Conservation (phyloP, 108 stramenopile genomes). For the Schizochytrium sp. region DNA sequence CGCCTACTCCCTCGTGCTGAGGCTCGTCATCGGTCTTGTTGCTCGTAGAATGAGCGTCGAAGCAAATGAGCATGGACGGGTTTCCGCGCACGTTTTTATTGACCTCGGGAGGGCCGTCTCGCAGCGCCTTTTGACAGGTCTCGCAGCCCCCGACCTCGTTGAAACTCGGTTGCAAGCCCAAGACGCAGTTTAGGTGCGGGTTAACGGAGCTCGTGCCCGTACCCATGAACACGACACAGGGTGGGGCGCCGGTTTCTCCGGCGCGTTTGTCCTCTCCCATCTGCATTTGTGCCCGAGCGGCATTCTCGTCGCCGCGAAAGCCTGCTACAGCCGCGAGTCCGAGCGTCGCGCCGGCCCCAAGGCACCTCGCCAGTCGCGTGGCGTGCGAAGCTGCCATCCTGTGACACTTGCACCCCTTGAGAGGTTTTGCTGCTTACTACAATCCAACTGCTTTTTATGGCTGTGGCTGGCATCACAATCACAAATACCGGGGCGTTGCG, state of each 20-base stretch:
- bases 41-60: background rate
- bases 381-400: no score
- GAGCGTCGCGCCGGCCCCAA: no score
- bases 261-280: background rate
- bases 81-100: background rate
- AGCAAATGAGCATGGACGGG: background rate
- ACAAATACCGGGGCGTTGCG: no score
- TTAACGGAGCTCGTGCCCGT: background rate
- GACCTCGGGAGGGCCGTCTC: background rate
- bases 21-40: background rate
- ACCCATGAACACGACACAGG: background rate
- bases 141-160: background rate
- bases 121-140: background rate
- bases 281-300: background rate
- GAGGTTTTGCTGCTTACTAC: no score
- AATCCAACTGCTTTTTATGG: no score
- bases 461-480: no score
- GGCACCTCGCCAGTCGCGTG: no score
- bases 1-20: background rate
- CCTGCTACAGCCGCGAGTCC: no score
- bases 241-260: background rate
- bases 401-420: no score
- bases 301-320: no score
- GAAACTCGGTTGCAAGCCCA: background rate
- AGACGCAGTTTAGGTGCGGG: constrained; percentile 3